Evolutionary conservation across 139 green algal genomes (phyloP), one percentile per base, ranked within the genome.

Genomic region (Chlorella sp.): DNA sequence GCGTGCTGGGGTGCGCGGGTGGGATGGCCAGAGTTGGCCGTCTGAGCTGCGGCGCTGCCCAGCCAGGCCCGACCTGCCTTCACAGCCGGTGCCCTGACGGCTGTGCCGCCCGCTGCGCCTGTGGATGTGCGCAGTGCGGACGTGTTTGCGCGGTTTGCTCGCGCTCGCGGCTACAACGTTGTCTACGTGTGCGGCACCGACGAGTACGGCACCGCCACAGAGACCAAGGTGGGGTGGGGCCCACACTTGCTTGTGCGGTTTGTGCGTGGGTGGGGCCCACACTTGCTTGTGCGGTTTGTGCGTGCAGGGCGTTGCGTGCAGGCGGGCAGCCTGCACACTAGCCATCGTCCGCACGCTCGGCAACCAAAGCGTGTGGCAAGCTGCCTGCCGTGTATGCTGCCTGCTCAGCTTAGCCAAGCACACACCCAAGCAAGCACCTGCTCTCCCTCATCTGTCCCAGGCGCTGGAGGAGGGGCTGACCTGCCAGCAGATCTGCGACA

Each of bases 111-210:
- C 58, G 38, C 38, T 13, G 1, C 28, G 40, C 36, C 0, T 3
- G 24, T 17, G 9, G 0, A 5, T 0, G 44, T 32, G 1, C 34
- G 74, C 83, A 95, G 88, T 38, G 97, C 97, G 0, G 96, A 99
- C 85, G 93, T 93, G 77, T 99, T 98, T 84, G 94, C 97, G 5
- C 91, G 97, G n/a, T 99, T 93, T 91, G 96, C 93, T 84, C 92
- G 96, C 30, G 81, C 90, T 14, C 88, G 96, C 0, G 95, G 95
- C 32, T 95, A 98, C 94, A 98, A 98, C 86, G 89, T 86, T 51
- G 92, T 99, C 70, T 99, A 95, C 88, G 92, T 99, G 24, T 99
- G 97, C 88, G 97, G 97, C 67, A 99, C 97, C 1, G 97, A 99
- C 86, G 97, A 99, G 92, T 99, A 99, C 80, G 97, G 97, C 36